Evolutionary conservation across 2,329 filamentous ascomycete species (phyloP), one percentile per base, ranked within the genome.

Genomic region (Penicillium paneum): DNA sequence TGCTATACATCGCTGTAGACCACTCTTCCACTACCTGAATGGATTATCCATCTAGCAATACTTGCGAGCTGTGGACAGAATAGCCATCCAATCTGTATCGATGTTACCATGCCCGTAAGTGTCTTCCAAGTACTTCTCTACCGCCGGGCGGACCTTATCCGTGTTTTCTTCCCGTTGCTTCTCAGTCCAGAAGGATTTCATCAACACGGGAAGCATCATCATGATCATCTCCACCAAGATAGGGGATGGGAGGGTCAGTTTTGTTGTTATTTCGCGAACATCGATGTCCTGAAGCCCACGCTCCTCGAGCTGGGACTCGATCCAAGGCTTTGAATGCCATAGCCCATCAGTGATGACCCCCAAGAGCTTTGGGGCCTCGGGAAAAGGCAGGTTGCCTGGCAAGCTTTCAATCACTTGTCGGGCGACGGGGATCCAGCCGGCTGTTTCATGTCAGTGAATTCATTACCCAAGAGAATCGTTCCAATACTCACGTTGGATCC

Each of bases 61-160:
- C 54, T 72, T 73, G 43, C 57, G 62, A 21, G 63, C 69, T 15
- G 63, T 68, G 2, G 67, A 65, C 39, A 73, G 41, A 52, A 72
- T 60, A 8, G 70, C 70, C 24, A 59, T 54, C 58, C 66, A 68
- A 15, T 64, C 57, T 51, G 66, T 56, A 5, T 54, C 47, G 31
- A 71, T 53, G 3, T 61, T 54, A 8, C 57, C 68, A 32, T 60
- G 52, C 10, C 62, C 66, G 36, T 63, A 70, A 8, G 39, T 58
- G 17, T 60, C 59, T 26, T 66, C 61, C 40, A 69, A 13, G 35
- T 66, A 67, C 41, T 56, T 62, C 54, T 48, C 56, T 29, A 71
- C 34, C 3, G 60, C 67, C 13, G 54, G 55, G 7, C 52, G 49
- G 26, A 66, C 44, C 32, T 67, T 64, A 2, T 55, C 52, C n/a